Conservation (phyloP, 1,284 basidiomycete genomes). For the Erythrobasidium hasegawianum region DNA sequence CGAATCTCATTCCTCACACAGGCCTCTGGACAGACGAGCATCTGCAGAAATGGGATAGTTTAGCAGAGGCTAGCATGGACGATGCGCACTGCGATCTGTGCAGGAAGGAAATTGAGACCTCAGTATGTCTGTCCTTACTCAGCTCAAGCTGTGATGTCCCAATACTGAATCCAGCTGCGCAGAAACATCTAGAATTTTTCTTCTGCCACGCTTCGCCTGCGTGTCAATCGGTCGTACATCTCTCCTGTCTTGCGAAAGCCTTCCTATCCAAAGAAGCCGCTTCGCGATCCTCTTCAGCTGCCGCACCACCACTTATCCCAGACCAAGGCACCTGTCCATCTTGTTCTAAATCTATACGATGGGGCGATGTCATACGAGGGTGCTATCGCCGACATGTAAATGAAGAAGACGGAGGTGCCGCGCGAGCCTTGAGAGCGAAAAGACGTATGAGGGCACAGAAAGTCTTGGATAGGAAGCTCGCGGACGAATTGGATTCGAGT, state of each 20-base stretch:
- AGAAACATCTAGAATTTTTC: conserved; percentile 60
- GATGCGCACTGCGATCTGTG: conserved; percentile 59
- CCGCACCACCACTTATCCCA: conserved; percentile 57
- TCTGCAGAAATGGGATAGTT: conserved; percentile 56
- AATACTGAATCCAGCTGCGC: no score
- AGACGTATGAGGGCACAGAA: not conserved
- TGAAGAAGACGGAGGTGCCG: conserved; percentile 8
- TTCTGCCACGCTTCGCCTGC: conserved; percentile 59
- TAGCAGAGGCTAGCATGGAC: conserved; percentile 49
- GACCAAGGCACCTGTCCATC: conserved; percentile 60
- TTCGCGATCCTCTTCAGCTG: conserved; percentile 41
- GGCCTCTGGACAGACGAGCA: conserved; percentile 58
- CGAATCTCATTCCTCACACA: no score
- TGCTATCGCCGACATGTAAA: conserved; percentile 58
- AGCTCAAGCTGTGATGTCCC: not conserved
- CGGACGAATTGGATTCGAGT: not conserved
- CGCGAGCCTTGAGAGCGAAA: not conserved
- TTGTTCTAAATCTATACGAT: conserved; percentile 59
- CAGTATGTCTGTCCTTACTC: conserved; percentile 52
- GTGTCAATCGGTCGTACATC: conserved; percentile 56
- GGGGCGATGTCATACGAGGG: conserved; percentile 69
- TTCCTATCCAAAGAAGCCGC: conserved; percentile 53
- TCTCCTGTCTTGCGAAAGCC: conserved; percentile 62
- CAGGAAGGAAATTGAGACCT: conserved; percentile 51
- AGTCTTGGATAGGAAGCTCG: not conserved